These are phyloP conservation scores for Colletotrichum zoysiae DNA, from an alignment of 2,329 filamentous ascomycete species.

Conservation along the genomic window DNA sequence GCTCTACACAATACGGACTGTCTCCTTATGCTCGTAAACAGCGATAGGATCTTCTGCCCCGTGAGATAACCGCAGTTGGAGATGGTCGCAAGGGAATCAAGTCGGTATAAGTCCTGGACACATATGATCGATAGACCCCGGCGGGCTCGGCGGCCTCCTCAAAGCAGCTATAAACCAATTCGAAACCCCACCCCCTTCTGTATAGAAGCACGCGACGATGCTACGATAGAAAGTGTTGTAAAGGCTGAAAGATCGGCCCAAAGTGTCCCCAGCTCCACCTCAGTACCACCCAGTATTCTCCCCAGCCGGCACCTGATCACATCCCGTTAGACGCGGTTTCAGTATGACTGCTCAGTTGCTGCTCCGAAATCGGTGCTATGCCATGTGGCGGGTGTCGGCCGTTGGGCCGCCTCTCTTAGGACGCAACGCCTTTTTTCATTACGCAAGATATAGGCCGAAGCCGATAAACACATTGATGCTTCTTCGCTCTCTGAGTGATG, in stretches of 20 bases:
- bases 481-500: too few species aligned
- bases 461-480: background rate
- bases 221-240: background rate
- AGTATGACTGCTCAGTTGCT: background rate
- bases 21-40: conserved; percentile 31
- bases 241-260: too few species aligned
- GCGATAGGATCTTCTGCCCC: background rate
- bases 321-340: background rate
- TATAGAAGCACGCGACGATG: background rate
- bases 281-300: too few species aligned
- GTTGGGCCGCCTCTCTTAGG: background rate
- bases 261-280: too few species aligned
- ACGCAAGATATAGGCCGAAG: background rate
- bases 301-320: too few species aligned
- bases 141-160: background rate
- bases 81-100: background rate
- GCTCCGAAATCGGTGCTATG: background rate
- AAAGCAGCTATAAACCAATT: background rate
- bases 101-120: background rate
- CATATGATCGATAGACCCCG: background rate
- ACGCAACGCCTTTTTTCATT: background rate
- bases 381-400: background rate
- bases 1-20: too few species aligned
- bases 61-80: too few species aligned
- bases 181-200: background rate